Evolutionary conservation across 2,329 filamentous ascomycete species (phyloP).

Genomic region (Microcyclosporella mali): DNA sequence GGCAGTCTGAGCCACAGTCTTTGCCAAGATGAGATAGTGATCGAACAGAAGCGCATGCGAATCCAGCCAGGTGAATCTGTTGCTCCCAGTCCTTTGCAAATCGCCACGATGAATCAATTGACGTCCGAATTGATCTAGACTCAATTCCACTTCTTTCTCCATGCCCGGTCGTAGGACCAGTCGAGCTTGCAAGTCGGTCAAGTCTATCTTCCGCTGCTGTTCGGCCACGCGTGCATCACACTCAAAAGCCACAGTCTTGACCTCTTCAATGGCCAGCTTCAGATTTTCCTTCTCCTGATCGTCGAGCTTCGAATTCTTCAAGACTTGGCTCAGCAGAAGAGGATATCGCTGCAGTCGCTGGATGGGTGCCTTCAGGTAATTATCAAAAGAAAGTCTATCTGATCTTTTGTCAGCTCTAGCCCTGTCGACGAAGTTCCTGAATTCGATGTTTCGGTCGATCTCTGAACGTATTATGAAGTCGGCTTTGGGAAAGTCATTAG

Average conservation of each 20-base stretch:
- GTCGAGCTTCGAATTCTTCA: slow-evolving; percentile 75
- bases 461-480: slow-evolving; percentile 79
- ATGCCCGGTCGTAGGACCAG: slow-evolving; percentile 81
- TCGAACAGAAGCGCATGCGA: slow-evolving; percentile 92
- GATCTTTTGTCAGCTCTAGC: slow-evolving; percentile 72
- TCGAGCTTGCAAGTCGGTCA: slow-evolving; percentile 77
- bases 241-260: slow-evolving; percentile 80
- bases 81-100: slow-evolving; percentile 79
- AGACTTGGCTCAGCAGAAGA: slow-evolving; percentile 72
- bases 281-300: slow-evolving; percentile 87
- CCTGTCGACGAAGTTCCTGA: slow-evolving; percentile 77
- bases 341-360: slow-evolving; percentile 87
- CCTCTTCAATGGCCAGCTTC: slow-evolving; percentile 78
- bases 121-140: slow-evolving; percentile 87
- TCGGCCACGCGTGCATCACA: slow-evolving; percentile 91
- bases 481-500: slow-evolving; percentile 77
- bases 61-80: slow-evolving; percentile 87
- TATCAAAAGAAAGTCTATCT: slow-evolving; percentile 84
- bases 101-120: slow-evolving; percentile 86
- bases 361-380: slow-evolving; percentile 87
- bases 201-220: slow-evolving; percentile 81
- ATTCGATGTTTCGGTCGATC: slow-evolving; percentile 74
- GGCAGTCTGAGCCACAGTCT: slow-evolving; percentile 61
- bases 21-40: slow-evolving; percentile 90
- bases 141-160: slow-evolving; percentile 72